Evolutionary conservation across 192 early-diverging fungal species (phyloP).

Genomic region (Podila verticillata): DNA sequence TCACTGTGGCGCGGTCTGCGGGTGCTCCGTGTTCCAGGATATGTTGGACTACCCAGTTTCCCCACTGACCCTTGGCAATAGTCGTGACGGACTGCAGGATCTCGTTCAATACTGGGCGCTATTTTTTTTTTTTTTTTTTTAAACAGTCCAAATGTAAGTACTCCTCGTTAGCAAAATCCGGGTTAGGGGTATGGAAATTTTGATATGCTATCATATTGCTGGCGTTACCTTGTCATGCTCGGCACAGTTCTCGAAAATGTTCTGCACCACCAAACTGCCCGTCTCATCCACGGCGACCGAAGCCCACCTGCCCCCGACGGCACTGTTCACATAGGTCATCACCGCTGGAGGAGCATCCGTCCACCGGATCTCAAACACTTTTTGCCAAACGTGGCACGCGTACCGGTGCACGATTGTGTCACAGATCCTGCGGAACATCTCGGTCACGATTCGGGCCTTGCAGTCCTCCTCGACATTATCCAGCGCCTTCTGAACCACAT

Average conservation of each 20-base stretch:
- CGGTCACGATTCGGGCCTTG: conserved; percentile 65
- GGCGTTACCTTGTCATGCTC: conserved; percentile 72
- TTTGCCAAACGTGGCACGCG: conserved; percentile 86
- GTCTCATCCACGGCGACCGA: conserved; percentile 80
- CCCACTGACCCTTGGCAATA: conserved; percentile 82
- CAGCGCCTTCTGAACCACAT: conserved; percentile 80
- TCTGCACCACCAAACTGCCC: conserved; percentile 79
- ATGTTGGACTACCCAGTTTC: conserved; percentile 87
- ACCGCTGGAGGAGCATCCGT: conserved; percentile 56
- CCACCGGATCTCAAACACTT: conserved; percentile 79
- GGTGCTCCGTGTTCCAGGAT: conserved; percentile 71
- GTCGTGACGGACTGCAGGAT: conserved; percentile 66
- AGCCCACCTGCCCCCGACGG: conserved; percentile 69
- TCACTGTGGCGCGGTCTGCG: conserved; percentile 58
- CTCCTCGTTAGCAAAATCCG: too few species aligned
- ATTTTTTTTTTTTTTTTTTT: too few species aligned
- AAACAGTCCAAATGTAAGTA: too few species aligned
- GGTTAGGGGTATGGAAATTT: too few species aligned
- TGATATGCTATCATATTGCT: too few species aligned
- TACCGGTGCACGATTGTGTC: conserved; percentile 81
- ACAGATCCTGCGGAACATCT: conserved; percentile 68
- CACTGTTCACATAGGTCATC: conserved; percentile 68
- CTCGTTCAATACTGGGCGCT: conserved; percentile 70
- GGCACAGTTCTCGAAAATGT: conserved; percentile 78
- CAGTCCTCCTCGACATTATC: conserved; percentile 72